Conservation (phyloP, 1,139 yeast genomes). For the Kluyveromyces sp. region DNA sequence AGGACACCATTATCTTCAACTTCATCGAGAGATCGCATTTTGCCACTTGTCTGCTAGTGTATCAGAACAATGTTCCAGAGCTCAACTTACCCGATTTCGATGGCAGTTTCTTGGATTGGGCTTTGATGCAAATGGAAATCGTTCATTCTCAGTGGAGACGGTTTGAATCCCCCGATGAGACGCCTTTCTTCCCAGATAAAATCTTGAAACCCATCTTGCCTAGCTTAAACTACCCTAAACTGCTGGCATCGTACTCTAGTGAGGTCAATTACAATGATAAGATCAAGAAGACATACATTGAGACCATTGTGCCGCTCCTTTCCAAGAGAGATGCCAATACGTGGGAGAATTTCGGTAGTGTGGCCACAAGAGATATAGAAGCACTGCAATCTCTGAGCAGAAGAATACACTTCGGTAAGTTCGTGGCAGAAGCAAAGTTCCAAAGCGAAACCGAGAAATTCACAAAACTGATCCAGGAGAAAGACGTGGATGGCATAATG, state of each 20-base stretch:
- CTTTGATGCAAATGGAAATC: slow-evolving; percentile 65
- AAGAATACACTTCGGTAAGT: slow-evolving; percentile 92
- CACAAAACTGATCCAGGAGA: slow-evolving; percentile 54
- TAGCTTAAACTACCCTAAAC: slow-evolving; percentile 66
- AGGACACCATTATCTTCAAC: slow-evolving; percentile 88
- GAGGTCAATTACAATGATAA: slow-evolving; percentile 70
- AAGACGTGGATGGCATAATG: slow-evolving; percentile 68
- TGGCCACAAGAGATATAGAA: slow-evolving; percentile 78
- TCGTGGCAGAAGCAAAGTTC: slow-evolving; percentile 94
- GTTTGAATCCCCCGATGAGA: slow-evolving; percentile 91
- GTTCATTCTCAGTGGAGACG: slow-evolving; percentile 82
- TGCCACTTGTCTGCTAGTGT: slow-evolving; percentile 67
- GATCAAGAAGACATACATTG: slow-evolving; percentile 61
- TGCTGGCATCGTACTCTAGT: slow-evolving; percentile 65
- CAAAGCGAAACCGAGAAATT: slow-evolving; percentile 59
- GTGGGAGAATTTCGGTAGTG: slow-evolving; percentile 80
- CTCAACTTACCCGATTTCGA: slow-evolving; percentile 54
- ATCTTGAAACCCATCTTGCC: slow-evolving; percentile 70
- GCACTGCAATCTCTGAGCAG: slow-evolving; percentile 85
- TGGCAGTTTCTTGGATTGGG: slow-evolving; percentile 85
- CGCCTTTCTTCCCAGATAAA: slow-evolving; percentile 76
- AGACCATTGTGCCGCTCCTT: slow-evolving; percentile 65
- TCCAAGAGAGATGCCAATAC: slow-evolving; percentile 70
- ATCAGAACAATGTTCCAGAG: slow-evolving; percentile 47
- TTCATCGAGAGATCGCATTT: slow-evolving; percentile 92